Evolutionary conservation across 768 basidiomycete genomes (phyloP).

Genomic region (Lanmaoa pseudosensibilis): DNA sequence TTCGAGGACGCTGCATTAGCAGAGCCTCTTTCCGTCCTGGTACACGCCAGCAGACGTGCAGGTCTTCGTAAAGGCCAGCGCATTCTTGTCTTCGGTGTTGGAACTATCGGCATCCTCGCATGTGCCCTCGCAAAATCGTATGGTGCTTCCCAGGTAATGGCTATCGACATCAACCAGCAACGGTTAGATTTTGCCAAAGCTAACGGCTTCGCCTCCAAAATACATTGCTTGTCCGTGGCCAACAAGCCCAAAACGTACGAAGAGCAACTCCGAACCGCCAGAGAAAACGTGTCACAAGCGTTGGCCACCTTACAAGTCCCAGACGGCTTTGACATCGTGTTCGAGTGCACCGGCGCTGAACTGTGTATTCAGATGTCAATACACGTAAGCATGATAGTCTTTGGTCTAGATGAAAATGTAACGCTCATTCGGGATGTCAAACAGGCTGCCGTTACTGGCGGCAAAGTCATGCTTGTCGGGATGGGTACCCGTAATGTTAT

Average conservation of each 20-base stretch:
- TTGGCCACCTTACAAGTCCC: conserved; percentile 56
- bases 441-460: conserved; percentile 80
- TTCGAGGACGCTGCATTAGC: conserved; percentile 86
- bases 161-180: conserved; percentile 81
- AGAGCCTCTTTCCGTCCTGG: conserved; percentile 90
- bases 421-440: conserved; percentile 15
- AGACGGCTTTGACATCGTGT: conserved; percentile 89
- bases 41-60: conserved; percentile 58
- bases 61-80: conserved; percentile 52
- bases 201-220: conserved; percentile 75
- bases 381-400: conserved; percentile 57
- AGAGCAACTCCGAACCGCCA: conserved; percentile 59
- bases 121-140: conserved; percentile 72
- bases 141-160: conserved; percentile 72
- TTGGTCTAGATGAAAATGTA: conserved; percentile 5
- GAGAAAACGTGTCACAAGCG: conserved; percentile 51
- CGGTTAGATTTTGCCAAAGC: conserved; percentile 76
- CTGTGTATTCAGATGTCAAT: conserved; percentile 88
- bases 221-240: conserved; percentile 58
- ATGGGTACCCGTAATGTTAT: conserved; percentile 88
- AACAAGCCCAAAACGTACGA: conserved; percentile 53
- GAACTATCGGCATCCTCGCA: conserved; percentile 90
- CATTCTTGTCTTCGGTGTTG: conserved; percentile 89
- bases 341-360: conserved; percentile 95
- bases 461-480: conserved; percentile 90